Evolutionary conservation across 108 stramenopile genomes (phyloP), one percentile per base, ranked within the genome.

Genomic region (Stephanodiscus minutulus): DNA sequence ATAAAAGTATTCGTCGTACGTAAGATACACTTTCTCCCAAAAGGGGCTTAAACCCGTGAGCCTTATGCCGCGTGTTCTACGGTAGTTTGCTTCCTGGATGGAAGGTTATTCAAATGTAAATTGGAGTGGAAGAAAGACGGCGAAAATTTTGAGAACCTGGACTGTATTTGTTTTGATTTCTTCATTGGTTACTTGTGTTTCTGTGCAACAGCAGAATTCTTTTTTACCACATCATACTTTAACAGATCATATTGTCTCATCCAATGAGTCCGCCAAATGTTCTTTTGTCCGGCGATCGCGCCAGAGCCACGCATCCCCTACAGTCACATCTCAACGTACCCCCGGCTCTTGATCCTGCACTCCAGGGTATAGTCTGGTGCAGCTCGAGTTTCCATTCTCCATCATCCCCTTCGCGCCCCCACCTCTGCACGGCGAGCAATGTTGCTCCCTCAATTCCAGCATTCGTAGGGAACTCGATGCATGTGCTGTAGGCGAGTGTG

Each of bases 291-390:
- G 69, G 60, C 21, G 47, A 49, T 46, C 89, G 48, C 10, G 86
- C 83, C 83, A 93, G 79, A 48, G 91, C 88, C 3, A 93, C 91
- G 74, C 91, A 93, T 10, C 91, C 91, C 33, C 87, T 77, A 64
- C 85, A 86, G 72, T 89, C 88, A 65, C 91, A 93, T 8, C 75
- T 70, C 37, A 93, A 73, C 3, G 86, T 93, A 8, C 91, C 91
- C 31, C 83, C 85, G 20, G 91, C 91, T 50, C 74, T 81, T 2
- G 83, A 68, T 22, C 81, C 86, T 17, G 74, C 41, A 66, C 78
- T 85, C 91, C 91, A 93, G 2, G 91, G 91, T 57, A 93, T 93
- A 0, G 89, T 93, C 63, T 93, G 89, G 68, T 93, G 91, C 29
- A 88, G 59, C 27, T 74, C 76, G 20, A 93, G 76, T 54, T 85